Evolutionary conservation across 495 filamentous ascomycete genomes (phyloP), one percentile per base, ranked within the genome.

Genomic region (Penicillium cosmopolitanum): DNA sequence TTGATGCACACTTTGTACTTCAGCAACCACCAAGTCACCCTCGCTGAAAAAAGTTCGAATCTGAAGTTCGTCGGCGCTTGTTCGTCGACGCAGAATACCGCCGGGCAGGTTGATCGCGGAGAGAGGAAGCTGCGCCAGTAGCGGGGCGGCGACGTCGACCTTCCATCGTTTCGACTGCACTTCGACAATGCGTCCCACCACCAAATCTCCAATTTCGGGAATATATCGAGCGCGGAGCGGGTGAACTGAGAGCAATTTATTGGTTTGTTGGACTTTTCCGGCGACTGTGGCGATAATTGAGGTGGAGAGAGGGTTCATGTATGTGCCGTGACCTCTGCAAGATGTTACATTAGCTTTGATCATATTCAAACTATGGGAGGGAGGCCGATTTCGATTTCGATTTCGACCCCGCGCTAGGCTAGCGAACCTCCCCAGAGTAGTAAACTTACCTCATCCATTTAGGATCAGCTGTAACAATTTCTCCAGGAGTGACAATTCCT

Each of bases 201-300:
- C 91, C 3, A 98, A 82, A 74, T 98, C 95, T 57, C 95, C 95
- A 60, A 98, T 96, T 72, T 96, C 92, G 28, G 95, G 95, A 0
- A 85, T 90, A 76, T 98, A 98, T 38, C 96, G 89, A n/a, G 95
- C 91, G 48, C 92, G 89, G 2, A 98, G 80, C 0, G 95, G 93
- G 3, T 84, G 83, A 42, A 98, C 89, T 34, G 91, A 96, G 50
- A 98, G 87, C 4, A 98, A 84, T 73, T 98, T 98, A 82, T 98
- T 98, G 57, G 93, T 96, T 62, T 92, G 93, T 51, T 87, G 85
- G 5, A 97, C 75, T 18, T 86, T 93, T 67, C 95, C 95, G 5
- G 92, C 91, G 33, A 98, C 86, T 0, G 94, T 94, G 43, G 91
- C 90, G 51, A 86, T 80, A 66, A 98, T 98, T 25, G 84, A 82